Evolutionary conservation across 2,329 filamentous ascomycete species (phyloP).

Genomic region (Penicillium sp.): DNA sequence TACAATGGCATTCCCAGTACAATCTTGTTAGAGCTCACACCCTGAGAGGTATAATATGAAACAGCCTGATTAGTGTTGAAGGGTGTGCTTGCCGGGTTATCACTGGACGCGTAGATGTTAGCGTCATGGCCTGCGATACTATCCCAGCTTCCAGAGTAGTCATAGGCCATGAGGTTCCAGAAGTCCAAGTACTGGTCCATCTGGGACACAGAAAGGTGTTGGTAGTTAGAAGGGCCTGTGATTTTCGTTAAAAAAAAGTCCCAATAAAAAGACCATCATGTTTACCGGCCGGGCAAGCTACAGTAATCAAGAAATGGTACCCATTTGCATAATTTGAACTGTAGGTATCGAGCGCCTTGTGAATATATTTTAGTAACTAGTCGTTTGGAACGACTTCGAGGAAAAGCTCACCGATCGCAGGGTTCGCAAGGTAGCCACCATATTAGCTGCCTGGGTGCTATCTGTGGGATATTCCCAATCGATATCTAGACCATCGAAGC

Average conservation of each 20-base stretch:
- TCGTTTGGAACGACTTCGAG: neutral
- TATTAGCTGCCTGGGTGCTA: constrained; percentile 37
- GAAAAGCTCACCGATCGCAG: constrained; percentile 33
- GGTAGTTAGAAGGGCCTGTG: constrained; percentile 49
- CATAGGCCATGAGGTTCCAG: constrained; percentile 76
- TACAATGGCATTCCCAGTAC: constrained; percentile 93
- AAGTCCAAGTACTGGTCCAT: constrained; percentile 58
- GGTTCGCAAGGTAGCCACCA: constrained; percentile 40
- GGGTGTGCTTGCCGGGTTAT: constrained; percentile 69
- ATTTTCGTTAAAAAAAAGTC: constrained; percentile 1
- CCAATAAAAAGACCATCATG: neutral
- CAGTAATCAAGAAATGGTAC: constrained; percentile 51
- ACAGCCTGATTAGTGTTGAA: constrained; percentile 77
- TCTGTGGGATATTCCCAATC: constrained; percentile 49
- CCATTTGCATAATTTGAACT: constrained; percentile 42
- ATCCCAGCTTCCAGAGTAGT: constrained; percentile 85
- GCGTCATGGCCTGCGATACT: constrained; percentile 73
- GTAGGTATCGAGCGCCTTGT: constrained; percentile 48
- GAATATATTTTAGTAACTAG: too few relatives aligned
- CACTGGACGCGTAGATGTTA: constrained; percentile 68
- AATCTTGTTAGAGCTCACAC: constrained; percentile 72
- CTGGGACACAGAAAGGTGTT: constrained; percentile 44
- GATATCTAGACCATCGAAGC: constrained; percentile 62
- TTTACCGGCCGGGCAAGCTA: constrained; percentile 50
- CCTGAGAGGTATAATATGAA: constrained; percentile 67